Conservation (phyloP, 2,329 filamentous ascomycete genomes). For the Beauveria scarabaeidicola region DNA sequence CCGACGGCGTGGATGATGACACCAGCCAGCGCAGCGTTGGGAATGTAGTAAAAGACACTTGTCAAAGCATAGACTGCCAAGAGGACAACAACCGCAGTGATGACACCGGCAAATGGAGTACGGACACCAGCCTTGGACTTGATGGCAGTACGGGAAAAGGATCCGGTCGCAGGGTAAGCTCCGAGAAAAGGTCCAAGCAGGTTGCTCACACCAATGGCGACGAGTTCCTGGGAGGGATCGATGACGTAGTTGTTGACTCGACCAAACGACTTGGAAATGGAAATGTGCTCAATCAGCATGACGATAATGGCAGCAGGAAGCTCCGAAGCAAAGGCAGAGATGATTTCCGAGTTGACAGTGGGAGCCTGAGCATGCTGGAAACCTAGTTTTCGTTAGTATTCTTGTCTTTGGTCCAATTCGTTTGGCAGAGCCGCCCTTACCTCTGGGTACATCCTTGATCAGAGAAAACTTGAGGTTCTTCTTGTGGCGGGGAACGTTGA, state of each 20-base stretch:
- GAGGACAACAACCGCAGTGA: constrained; percentile 78
- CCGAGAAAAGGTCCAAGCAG: constrained; percentile 86
- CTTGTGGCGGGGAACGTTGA: constrained; percentile 49
- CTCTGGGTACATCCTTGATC: constrained; percentile 61
- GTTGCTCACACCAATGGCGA: constrained; percentile 88
- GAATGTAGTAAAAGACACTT: constrained; percentile 89
- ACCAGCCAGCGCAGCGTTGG: constrained; percentile 67
- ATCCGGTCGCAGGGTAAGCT: constrained; percentile 86
- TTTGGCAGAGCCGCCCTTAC: constrained; percentile 26
- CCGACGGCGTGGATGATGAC: constrained; percentile 96
- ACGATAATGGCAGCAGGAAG: constrained; percentile 85
- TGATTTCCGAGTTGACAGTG: constrained; percentile 53
- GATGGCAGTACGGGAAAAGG: constrained; percentile 92
- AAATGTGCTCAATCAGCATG: constrained; percentile 93
- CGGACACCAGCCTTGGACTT: constrained; percentile 94
- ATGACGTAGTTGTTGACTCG: constrained; percentile 94
- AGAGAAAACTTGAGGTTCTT: constrained; percentile 54
- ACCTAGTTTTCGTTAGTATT: constrained; percentile 34
- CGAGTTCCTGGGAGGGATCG: constrained; percentile 89
- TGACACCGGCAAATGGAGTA: constrained; percentile 81
- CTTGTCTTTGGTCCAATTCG: not conserved
- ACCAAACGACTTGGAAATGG: constrained; percentile 94
- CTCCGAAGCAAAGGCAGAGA: constrained; percentile 60
- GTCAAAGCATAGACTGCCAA: constrained; percentile 85
- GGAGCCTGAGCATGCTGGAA: constrained; percentile 76